Evolutionary conservation across 257 asterid genomes (phyloP).

Genomic region (Solanum sitiens): DNA sequence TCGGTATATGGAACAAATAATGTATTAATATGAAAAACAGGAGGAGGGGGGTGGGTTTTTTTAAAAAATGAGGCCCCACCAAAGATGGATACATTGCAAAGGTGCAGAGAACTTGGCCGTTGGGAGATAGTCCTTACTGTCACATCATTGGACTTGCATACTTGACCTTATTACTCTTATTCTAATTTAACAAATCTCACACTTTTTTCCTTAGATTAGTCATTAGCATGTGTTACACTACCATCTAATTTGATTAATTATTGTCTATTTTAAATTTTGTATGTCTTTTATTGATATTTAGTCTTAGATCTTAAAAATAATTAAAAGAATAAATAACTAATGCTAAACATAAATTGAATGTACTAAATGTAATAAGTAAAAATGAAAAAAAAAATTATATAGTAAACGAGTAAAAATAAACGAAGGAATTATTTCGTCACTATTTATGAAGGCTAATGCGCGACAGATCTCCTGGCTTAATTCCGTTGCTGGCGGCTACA

Average conservation of each 20-base stretch:
- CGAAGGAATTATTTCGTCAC: neutral
- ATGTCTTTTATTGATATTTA: too few relatives aligned
- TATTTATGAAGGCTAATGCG: neutral
- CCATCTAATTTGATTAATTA: neutral
- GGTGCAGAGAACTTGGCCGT: neutral
- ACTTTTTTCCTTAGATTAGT: neutral
- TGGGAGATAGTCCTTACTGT: neutral
- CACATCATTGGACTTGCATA: constrained; percentile 4
- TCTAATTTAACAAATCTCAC: neutral
- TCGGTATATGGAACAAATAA: neutral
- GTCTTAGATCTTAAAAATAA: too few relatives aligned
- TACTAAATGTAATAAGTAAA: too few relatives aligned
- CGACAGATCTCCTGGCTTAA: neutral
- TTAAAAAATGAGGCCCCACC: neutral
- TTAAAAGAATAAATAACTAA: too few relatives aligned
- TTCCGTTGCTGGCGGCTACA: neutral
- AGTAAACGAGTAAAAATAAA: too few relatives aligned
- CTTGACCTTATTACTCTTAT: constrained; percentile 1
- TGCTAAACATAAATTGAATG: too few relatives aligned
- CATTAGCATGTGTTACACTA: neutral
- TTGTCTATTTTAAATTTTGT: neutral
- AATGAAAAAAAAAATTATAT: too few relatives aligned
- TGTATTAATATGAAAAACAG: neutral
- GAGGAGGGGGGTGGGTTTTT: neutral
- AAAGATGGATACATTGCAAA: neutral